Evolutionary conservation across 2,329 filamentous ascomycete genomes (phyloP).

Genomic region (Trichoderma arundinaceum): DNA sequence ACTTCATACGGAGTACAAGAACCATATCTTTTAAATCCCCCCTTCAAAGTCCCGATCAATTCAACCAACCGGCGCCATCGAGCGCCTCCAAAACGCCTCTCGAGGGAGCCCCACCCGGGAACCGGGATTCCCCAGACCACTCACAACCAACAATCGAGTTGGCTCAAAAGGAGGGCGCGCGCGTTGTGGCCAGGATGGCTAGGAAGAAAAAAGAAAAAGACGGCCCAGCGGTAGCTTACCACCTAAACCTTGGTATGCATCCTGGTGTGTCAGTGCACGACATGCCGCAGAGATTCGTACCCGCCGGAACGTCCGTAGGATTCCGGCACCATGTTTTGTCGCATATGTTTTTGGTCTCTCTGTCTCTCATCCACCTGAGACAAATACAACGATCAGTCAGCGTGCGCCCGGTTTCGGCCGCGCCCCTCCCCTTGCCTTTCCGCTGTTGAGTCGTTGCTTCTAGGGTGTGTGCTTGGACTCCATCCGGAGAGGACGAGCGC

Average conservation of each 20-base stretch:
- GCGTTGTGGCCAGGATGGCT: not conserved
- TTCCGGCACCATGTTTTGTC: not conserved
- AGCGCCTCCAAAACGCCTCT: not conserved
- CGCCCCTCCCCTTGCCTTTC: not conserved
- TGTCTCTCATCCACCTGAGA: not conserved
- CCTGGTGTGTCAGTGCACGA: no score
- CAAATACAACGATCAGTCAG: not conserved
- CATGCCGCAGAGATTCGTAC: not conserved
- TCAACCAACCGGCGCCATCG: no score
- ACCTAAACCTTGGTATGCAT: no score
- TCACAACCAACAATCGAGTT: not conserved
- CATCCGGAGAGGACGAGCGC: conserved; percentile 6
- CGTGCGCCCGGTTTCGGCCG: not conserved
- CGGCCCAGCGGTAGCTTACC: not conserved
- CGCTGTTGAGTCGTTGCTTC: not conserved
- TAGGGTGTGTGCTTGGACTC: not conserved
- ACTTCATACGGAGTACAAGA: not conserved
- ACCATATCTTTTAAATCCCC: no score
- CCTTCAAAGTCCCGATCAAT: no score
- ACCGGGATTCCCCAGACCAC: conserved; percentile 20
- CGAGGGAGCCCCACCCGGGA: not conserved
- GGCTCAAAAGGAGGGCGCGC: not conserved
- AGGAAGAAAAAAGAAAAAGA: not conserved
- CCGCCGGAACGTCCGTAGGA: not conserved
- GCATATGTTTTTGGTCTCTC: not conserved